phyloP scores from a whole-genome alignment of 805 yeast species.

The Candida pseudofarinosa region DNA sequence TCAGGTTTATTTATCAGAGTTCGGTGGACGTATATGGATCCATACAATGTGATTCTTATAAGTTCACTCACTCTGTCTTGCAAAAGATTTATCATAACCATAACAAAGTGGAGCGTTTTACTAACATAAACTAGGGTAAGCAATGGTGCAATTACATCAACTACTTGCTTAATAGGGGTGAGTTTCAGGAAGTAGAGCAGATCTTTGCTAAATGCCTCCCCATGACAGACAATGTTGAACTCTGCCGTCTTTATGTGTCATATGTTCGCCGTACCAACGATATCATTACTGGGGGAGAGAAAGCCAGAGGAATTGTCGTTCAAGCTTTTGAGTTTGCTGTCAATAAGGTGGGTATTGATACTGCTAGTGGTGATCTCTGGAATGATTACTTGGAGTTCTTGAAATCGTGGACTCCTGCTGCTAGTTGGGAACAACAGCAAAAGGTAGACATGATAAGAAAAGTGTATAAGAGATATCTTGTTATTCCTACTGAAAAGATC shows the following conservation, averaged over 20 bases:
- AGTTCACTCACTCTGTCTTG: too few species aligned
- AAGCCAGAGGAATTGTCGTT: conserved; percentile 65
- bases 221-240: conserved; percentile 55
- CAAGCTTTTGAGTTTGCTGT: conserved; percentile 84
- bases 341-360: conserved; percentile 74
- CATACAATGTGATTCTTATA: too few species aligned
- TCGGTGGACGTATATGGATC: too few species aligned
- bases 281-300: conserved; percentile 77
- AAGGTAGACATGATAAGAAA: conserved; percentile 72
- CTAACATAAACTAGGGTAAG: conserved; percentile 24
- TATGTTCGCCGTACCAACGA: conserved; percentile 71
- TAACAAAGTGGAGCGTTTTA: too few species aligned
- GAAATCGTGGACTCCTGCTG: conserved; percentile 71
- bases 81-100: too few species aligned
- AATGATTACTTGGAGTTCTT: conserved; percentile 76
- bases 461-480: conserved; percentile 62
- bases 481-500: conserved; percentile 71
- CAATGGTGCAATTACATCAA: conserved; percentile 76
- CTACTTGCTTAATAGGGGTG: conserved; percentile 60
- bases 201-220: conserved; percentile 64
- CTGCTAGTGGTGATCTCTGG: conserved; percentile 71
- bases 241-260: conserved; percentile 75
- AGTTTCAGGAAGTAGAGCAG: conserved; percentile 60
- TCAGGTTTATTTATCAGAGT: too few species aligned
- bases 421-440: conserved; percentile 82